Evolutionary conservation across 2,329 filamentous ascomycete genomes (phyloP), one percentile per base, ranked within the genome.

Genomic region (Botryotinia globosa): DNA sequence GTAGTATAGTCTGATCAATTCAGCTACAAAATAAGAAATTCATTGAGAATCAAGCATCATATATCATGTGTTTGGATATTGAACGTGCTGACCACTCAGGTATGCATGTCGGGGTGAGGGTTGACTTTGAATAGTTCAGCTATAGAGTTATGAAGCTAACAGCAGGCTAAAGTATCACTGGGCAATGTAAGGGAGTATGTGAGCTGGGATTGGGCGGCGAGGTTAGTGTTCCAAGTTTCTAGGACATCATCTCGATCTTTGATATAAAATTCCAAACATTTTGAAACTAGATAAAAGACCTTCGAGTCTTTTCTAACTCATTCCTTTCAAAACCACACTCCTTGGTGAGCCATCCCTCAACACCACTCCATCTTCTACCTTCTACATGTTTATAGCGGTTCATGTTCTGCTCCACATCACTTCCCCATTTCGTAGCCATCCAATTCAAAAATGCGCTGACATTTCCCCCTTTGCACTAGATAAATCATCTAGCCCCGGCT

Each of bases 271-370:
- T 54, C 25, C 12, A 16, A 54, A 54, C 6, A 54, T 16, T 5
- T 54, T 54, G 10, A 54, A 54, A n/a, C 25, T 54, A 54, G 48
- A n/a, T n/a, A n/a, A 54, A 51, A n/a, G 12, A 2, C 5, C 48
- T 54, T 5, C 5, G 10, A 3, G 6, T 54, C 5, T n/a, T 54
- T 5, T 16, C 5, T 7, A n/a, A 54, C 48, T 51, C 22, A 14
- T 51, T 51, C 0, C 0, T 3, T 25, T 51, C 1, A 51, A 51
- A 25, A 0, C 7, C 9, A 14, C 48, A 54, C 4, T 7, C 22
- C 4, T 54, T 1, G 7, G 0, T n/a, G 12, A n/a, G 25, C 25
- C 5, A n/a, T 54, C 48, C 5, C 25, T n/a, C 25, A 54, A 54
- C 48, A 1, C 48, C 22, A n/a, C 2, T 51, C 22, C 22, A 25